phyloP scores from a whole-genome alignment of 768 basidiomycete species.

The Boletus reticuloceps region DNA sequence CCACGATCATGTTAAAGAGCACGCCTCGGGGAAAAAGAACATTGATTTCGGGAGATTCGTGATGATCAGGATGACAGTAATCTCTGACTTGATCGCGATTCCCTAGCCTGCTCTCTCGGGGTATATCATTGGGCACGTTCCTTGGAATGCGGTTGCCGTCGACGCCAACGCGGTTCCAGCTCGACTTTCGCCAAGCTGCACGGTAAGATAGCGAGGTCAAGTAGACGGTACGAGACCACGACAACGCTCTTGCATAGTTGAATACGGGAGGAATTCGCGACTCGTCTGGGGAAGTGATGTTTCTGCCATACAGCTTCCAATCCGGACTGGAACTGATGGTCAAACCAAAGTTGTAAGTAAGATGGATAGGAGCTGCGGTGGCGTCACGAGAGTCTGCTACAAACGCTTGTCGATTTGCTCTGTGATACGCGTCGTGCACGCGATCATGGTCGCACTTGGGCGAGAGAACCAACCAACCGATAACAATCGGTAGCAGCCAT shows the following conservation, averaged over 20 bases:
- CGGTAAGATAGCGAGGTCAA: constrained; percentile 16
- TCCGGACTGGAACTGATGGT: constrained; percentile 12
- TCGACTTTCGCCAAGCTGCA: constrained; percentile 11
- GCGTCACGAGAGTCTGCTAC: neutral
- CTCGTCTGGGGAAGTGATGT: constrained; percentile 23
- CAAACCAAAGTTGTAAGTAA: constrained; percentile 9
- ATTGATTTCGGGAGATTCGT: neutral
- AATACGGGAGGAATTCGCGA: constrained; percentile 22
- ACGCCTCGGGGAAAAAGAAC: constrained; percentile 24
- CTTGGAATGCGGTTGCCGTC: neutral
- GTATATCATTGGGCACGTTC: neutral
- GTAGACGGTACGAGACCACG: constrained; percentile 21
- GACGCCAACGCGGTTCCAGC: neutral
- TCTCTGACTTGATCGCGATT: constrained; percentile 12
- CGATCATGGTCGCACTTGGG: constrained; percentile 38
- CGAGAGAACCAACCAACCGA: constrained; percentile 41
- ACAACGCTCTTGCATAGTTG: constrained; percentile 22
- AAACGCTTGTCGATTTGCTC: constrained; percentile 9
- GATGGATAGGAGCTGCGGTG: neutral
- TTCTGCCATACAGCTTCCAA: neutral
- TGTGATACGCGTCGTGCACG: constrained; percentile 19
- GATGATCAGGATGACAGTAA: constrained; percentile 17
- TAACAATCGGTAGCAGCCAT: constrained; percentile 41
- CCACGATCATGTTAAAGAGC: constrained; percentile 26
- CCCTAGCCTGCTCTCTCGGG: constrained; percentile 17